Evolutionary conservation across 306 rosid genomes (phyloP).

Genomic region (Glycine soja): DNA sequence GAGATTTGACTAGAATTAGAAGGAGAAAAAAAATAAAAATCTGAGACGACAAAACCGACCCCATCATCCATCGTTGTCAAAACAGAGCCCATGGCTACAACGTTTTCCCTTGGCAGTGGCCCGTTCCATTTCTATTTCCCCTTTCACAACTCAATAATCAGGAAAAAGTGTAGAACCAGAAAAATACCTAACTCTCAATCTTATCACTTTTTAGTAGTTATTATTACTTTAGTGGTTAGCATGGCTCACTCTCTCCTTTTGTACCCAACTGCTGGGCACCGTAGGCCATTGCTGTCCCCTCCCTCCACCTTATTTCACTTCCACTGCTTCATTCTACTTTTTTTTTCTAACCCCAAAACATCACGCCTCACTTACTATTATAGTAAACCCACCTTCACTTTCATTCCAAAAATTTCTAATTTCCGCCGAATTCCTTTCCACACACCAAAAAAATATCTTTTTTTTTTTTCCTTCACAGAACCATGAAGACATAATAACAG

Average conservation of each 20-base stretch:
- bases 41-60: slow-evolving; percentile 55
- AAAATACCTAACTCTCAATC: slow-evolving; percentile 80
- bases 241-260: slow-evolving; percentile 50
- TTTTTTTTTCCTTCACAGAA: not conserved
- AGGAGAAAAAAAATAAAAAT: slow-evolving; percentile 3
- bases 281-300: slow-evolving; percentile 70
- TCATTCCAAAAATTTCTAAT: not conserved
- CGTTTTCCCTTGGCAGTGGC: slow-evolving; percentile 47
- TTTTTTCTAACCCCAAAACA: not conserved
- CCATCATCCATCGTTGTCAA: slow-evolving; percentile 56
- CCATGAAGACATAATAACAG: not conserved
- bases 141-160: slow-evolving; percentile 43
- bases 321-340: not conserved
- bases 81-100: slow-evolving; percentile 35
- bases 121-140: slow-evolving; percentile 41
- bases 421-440: slow-evolving; percentile 31
- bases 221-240: slow-evolving; percentile 80
- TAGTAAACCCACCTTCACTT: slow-evolving; percentile 5
- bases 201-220: slow-evolving; percentile 68
- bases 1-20: slow-evolving; percentile 37
- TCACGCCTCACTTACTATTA: not conserved
- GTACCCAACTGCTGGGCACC: slow-evolving; percentile 56
- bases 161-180: slow-evolving; percentile 58
- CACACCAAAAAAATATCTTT: not conserved
- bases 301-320: slow-evolving; percentile 15